A percentile compares a stretch with the other conserved stretches of the same genome.
These are phyloP conservation scores for Aspergillus calidoustus DNA, from an alignment of 2,329 filamentous ascomycete genomes.

Conservation along the genomic window DNA sequence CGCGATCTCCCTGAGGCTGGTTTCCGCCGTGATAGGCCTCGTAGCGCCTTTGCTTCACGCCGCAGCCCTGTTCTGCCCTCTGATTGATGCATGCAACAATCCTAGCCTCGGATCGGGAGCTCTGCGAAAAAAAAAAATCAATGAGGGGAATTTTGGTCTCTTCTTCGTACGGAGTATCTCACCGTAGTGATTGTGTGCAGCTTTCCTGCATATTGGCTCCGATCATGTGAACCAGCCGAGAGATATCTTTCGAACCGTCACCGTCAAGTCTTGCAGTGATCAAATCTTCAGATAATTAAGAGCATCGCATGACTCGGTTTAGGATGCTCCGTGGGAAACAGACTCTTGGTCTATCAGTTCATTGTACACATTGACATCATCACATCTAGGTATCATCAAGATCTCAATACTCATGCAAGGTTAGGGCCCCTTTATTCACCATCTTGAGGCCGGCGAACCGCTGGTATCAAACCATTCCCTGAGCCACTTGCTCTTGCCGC, in stretches of 20 bases:
- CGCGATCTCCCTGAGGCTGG: conserved; percentile 15
- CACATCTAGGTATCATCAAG: conserved; percentile 15
- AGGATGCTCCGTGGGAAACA: background rate
- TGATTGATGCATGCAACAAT: conserved; percentile 12
- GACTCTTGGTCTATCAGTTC: conserved; percentile 2
- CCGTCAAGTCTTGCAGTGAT: background rate
- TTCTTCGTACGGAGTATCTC: background rate
- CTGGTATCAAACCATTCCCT: conserved; percentile 78
- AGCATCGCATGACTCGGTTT: conserved; percentile 4
- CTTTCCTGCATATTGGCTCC: conserved; percentile 16
- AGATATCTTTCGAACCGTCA: background rate
- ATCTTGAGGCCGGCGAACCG: conserved; percentile 8
- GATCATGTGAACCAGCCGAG: conserved; percentile 18
- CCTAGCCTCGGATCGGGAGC: conserved; percentile 6
- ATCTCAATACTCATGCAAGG: conserved; percentile 15
- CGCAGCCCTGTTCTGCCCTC: conserved; percentile 2
- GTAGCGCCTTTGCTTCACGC: conserved; percentile 3
- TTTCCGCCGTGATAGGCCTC: conserved; percentile 13
- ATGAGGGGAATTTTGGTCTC: background rate
- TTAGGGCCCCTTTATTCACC: conserved; percentile 3
- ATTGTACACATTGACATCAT: conserved; percentile 14
- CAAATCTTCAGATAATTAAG: background rate
- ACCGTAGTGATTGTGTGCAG: conserved; percentile 3
- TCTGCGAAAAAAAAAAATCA: background rate
- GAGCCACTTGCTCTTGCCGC: conserved; percentile 82